Evolutionary conservation across 148 eudicot genomes (phyloP).

Genomic region (Persicaria maculosa): DNA sequence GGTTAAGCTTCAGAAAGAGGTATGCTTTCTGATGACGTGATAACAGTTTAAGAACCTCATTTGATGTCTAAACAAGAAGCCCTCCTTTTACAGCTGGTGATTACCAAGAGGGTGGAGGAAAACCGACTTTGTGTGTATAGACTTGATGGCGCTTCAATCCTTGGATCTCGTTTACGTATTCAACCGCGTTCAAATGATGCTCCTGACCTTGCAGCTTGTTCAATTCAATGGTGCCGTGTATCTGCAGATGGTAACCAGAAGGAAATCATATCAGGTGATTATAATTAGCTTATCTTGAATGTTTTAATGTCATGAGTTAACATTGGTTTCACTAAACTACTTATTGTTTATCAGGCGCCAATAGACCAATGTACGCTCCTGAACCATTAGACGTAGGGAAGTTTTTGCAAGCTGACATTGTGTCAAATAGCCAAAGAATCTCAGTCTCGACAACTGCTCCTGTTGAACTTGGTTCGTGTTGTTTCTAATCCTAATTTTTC

Average conservation of each 20-base stretch:
- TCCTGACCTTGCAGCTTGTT: constrained; percentile 71
- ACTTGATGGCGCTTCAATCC: constrained; percentile 55
- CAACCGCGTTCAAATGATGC: constrained; percentile 63
- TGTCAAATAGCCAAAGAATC: constrained; percentile 53
- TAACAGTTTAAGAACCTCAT: background rate
- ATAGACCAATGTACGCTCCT: constrained; percentile 76
- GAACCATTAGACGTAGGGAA: constrained; percentile 95
- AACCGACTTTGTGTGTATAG: constrained; percentile 52
- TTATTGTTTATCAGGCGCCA: constrained; percentile 47
- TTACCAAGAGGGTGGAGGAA: constrained; percentile 80
- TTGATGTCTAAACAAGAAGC: background rate
- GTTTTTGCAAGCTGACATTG: constrained; percentile 68
- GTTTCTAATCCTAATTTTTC: background rate
- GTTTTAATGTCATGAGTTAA: background rate
- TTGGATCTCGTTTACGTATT: constrained; percentile 73
- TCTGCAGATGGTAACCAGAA: constrained; percentile 71
- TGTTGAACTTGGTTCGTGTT: constrained; percentile 47
- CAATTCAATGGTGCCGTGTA: constrained; percentile 88
- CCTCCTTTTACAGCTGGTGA: constrained; percentile 48
- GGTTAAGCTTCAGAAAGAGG: constrained; percentile 89
- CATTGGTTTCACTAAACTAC: constrained; percentile 3
- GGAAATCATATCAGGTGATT: constrained; percentile 74
- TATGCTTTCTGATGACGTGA: constrained; percentile 7
- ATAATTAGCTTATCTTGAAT: background rate
- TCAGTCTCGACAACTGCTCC: constrained; percentile 56